These are phyloP conservation scores for Sporothrix pseudoabietina DNA, from an alignment of 2,329 filamentous ascomycete species.

Conservation along the genomic window DNA sequence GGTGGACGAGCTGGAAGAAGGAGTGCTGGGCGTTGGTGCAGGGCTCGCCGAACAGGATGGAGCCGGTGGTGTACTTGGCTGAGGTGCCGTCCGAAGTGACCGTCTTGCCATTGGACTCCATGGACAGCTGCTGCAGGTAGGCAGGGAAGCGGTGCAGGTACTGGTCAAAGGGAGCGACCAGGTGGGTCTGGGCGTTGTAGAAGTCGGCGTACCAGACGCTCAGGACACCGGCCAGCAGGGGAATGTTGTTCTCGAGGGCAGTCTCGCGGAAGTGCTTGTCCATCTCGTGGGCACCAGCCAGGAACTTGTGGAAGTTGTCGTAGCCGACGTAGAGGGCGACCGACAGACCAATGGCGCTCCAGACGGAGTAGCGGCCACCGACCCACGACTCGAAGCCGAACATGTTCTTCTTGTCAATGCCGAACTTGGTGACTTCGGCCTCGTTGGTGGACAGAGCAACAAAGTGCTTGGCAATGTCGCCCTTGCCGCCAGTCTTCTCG, in stretches of 20 bases:
- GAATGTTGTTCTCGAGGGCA: slow-evolving; percentile 92
- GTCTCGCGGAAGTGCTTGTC: slow-evolving; percentile 96
- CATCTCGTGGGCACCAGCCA: slow-evolving; percentile 93
- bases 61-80: slow-evolving; percentile 95
- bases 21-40: slow-evolving; percentile 99
- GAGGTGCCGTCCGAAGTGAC: slow-evolving; percentile 86
- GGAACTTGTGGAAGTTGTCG: slow-evolving; percentile 97
- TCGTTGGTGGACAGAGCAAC: slow-evolving; percentile 97
- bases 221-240: slow-evolving; percentile 84
- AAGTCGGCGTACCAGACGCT: slow-evolving; percentile 99
- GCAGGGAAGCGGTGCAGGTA: slow-evolving; percentile 99
- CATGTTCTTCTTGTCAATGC: slow-evolving; percentile 99
- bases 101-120: slow-evolving; percentile 99
- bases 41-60: slow-evolving; percentile 95
- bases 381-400: slow-evolving; percentile 99
- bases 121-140: slow-evolving; percentile 97
- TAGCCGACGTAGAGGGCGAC: slow-evolving; percentile 94
- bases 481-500: slow-evolving; percentile 72
- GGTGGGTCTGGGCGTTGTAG: slow-evolving; percentile 95
- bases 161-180: slow-evolving; percentile 97
- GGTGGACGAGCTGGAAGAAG: slow-evolving; percentile 99
- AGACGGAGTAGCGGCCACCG: slow-evolving; percentile 96
- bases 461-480: slow-evolving; percentile 96
- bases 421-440: slow-evolving; percentile 93
- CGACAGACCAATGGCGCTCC: slow-evolving; percentile 96